Evolutionary conservation across 495 filamentous ascomycete genomes (phyloP).

Genomic region (Aspergillus ostianus): DNA sequence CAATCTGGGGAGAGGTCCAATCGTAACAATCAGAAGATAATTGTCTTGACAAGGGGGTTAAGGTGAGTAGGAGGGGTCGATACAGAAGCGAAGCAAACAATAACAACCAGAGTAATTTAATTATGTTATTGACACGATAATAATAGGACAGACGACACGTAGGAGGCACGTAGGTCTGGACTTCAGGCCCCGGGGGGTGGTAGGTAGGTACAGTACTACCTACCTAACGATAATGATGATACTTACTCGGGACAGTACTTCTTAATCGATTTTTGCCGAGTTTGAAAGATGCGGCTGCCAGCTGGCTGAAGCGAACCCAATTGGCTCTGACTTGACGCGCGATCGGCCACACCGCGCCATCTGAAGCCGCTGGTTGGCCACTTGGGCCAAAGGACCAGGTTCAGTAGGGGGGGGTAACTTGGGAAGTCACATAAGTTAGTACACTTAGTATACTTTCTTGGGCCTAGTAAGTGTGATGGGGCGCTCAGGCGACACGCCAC

Average conservation of each 20-base stretch:
- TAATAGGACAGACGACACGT: too few species aligned
- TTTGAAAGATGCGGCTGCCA: constrained; percentile 25
- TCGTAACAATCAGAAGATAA: not conserved
- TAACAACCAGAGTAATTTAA: not conserved
- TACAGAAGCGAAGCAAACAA: not conserved
- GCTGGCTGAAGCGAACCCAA: constrained; percentile 23
- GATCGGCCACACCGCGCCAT: constrained; percentile 36
- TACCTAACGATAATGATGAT: too few species aligned
- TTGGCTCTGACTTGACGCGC: constrained; percentile 40
- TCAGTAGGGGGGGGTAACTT: constrained; percentile 12
- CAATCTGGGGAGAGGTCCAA: too few species aligned
- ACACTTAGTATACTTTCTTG: not conserved
- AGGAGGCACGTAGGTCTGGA: not conserved
- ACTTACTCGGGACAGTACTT: not conserved
- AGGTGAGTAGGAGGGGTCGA: too few species aligned
- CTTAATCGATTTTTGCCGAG: constrained; percentile 5
- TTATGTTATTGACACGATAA: too few species aligned
- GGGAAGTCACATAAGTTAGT: constrained; percentile 21
- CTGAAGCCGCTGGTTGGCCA: constrained; percentile 31
- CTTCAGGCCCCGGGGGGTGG: too few species aligned
- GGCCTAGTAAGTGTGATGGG: constrained; percentile 22
- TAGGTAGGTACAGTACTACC: too few species aligned
- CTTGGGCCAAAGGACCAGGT: constrained; percentile 1
- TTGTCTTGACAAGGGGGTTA: not conserved
- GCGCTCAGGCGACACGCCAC: constrained; percentile 35